A percentile compares a stretch with the other conserved stretches of the same genome.
phyloP scores from a whole-genome alignment of 2,329 filamentous ascomycete genomes.

The Kalaharituber pfeilii region DNA sequence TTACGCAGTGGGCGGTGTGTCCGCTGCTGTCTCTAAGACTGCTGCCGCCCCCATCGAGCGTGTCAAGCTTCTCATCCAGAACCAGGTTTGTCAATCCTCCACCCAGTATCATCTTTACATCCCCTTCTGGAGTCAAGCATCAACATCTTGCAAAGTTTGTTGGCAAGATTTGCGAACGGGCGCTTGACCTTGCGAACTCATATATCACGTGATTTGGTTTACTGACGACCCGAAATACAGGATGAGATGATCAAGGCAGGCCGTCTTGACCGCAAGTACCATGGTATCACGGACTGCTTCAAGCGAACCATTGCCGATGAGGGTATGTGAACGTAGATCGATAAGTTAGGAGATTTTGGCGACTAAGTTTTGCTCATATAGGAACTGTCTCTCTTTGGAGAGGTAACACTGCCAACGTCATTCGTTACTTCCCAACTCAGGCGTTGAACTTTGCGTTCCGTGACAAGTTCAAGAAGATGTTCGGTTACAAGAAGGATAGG shows the following conservation, averaged over 20 bases:
- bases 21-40: constrained; percentile 99
- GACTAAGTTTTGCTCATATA: constrained; percentile 1
- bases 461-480: constrained; percentile 99
- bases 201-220: no score
- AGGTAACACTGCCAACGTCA: constrained; percentile 99
- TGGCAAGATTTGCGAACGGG: no score
- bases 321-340: constrained; percentile 38
- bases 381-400: constrained; percentile 77
- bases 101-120: not conserved
- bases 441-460: constrained; percentile 99
- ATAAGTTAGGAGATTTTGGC: not conserved
- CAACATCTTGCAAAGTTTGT: no score
- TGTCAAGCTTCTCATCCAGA: constrained; percentile 99
- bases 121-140: no score
- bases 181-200: no score
- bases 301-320: constrained; percentile 72
- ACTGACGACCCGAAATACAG: constrained; percentile 32
- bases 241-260: constrained; percentile 99
- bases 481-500: constrained; percentile 99
- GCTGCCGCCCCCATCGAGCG: constrained; percentile 99
- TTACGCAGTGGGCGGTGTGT: constrained; percentile 96
- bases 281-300: constrained; percentile 91
- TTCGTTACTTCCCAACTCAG: constrained; percentile 99
- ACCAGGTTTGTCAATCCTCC: constrained; percentile 59
- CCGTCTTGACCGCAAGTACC: constrained; percentile 95